phyloP scores from a whole-genome alignment of 306 rosid species.

The Vigna hirtella region DNA sequence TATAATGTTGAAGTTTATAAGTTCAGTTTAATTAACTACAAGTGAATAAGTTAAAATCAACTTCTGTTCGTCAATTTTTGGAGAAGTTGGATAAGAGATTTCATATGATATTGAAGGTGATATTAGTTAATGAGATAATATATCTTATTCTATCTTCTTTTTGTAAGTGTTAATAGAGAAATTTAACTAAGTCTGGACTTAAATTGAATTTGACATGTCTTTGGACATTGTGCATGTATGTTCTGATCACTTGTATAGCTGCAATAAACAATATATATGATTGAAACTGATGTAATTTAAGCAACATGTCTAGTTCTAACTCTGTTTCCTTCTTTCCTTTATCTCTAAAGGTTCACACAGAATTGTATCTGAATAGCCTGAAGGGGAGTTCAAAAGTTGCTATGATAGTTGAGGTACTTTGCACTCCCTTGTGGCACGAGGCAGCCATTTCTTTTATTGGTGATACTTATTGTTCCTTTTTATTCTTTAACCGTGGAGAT shows the following conservation, averaged over 20 bases:
- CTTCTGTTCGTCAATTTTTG: neutral
- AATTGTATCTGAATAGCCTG: constrained; percentile 76
- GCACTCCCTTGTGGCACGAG: constrained; percentile 5
- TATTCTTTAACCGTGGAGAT: constrained; percentile 8
- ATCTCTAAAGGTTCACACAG: constrained; percentile 76
- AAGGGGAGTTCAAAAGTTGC: constrained; percentile 81
- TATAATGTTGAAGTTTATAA: neutral
- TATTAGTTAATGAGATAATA: neutral
- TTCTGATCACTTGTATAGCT: neutral
- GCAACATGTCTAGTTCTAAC: constrained; percentile 21
- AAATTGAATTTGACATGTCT: neutral
- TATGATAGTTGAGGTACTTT: constrained; percentile 76
- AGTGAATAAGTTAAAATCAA: neutral
- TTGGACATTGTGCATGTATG: constrained; percentile 15
- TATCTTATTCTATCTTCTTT: neutral
- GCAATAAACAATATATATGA: constrained; percentile 5
- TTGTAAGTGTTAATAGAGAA: neutral
- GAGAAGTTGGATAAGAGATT: neutral
- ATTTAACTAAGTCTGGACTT: neutral
- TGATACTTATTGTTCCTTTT: neutral
- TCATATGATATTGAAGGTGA: neutral
- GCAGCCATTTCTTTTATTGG: constrained; percentile 23
- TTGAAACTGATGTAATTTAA: constrained; percentile 29
- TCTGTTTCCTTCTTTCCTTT: constrained; percentile 37
- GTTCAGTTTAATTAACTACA: neutral